Conservation (phyloP, 2,329 filamentous ascomycete genomes). For the Cladobotryum protrusum region DNA sequence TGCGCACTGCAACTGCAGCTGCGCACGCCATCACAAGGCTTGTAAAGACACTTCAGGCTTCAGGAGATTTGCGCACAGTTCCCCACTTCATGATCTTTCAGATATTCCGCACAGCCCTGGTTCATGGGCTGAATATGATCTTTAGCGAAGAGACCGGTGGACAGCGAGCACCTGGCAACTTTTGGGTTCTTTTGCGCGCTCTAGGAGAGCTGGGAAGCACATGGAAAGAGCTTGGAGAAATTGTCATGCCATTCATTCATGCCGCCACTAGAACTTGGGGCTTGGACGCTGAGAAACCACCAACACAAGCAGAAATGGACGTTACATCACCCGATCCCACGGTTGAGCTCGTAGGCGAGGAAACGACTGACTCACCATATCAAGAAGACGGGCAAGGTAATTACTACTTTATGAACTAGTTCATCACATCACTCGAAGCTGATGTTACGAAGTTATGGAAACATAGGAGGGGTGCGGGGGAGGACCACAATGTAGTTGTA, state of each 20-base stretch:
- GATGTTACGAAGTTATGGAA: no score
- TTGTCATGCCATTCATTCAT: slow-evolving; percentile 3
- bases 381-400: no score
- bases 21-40: slow-evolving; percentile 1
- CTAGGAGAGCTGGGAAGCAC: slow-evolving; percentile 3
- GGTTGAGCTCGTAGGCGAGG: no score
- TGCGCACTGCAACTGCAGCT: slow-evolving; percentile 2
- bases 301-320: not conserved
- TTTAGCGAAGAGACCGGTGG: not conserved
- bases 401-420: no score
- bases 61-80: not conserved
- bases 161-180: slow-evolving; percentile 5
- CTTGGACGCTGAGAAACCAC: not conserved
- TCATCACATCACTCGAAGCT: no score
- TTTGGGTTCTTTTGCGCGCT: slow-evolving; percentile 5
- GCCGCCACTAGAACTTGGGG: slow-evolving; percentile 6
- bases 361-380: no score
- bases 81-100: slow-evolving; percentile 4
- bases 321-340: no score
- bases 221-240: slow-evolving; percentile 6
- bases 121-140: slow-evolving; percentile 1
- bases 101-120: slow-evolving; percentile 1
- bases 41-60: slow-evolving; percentile 1
- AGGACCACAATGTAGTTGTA: no score
- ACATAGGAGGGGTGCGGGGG: no score